phyloP scores from a whole-genome alignment of 2,329 filamentous ascomycete species.

The Fonsecaea monophora region DNA sequence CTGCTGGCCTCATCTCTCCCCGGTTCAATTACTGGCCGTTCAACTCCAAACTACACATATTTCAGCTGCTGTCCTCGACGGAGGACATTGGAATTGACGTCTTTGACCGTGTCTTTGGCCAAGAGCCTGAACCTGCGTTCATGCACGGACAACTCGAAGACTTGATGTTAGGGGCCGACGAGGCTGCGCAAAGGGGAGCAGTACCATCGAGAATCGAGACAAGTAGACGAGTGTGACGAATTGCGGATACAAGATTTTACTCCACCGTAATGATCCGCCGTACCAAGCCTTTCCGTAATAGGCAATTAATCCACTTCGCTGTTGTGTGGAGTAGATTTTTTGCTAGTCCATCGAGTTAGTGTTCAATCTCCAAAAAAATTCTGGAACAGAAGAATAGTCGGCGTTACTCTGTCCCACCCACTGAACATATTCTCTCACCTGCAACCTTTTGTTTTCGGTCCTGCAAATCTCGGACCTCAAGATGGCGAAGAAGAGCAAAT shows the following conservation, averaged over 20 bases:
- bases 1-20: background rate
- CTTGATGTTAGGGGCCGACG: background rate
- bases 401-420: background rate
- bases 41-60: background rate
- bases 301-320: background rate
- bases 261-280: background rate
- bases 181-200: background rate
- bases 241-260: background rate
- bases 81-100: background rate
- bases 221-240: background rate
- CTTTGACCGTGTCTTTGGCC: background rate
- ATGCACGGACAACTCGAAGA: background rate
- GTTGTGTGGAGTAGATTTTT: constrained; percentile 1
- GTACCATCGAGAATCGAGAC: no score
- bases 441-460: background rate
- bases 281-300: background rate
- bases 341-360: background rate
- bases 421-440: constrained; percentile 3
- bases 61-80: background rate
- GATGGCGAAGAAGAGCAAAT: constrained; percentile 64
- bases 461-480: no score
- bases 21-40: background rate
- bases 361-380: constrained; percentile 1
- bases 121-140: background rate
- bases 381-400: background rate